Base-by-base conservation (phyloP, 192 early-diverging fungal genomes). In the Podila epigama region DNA sequence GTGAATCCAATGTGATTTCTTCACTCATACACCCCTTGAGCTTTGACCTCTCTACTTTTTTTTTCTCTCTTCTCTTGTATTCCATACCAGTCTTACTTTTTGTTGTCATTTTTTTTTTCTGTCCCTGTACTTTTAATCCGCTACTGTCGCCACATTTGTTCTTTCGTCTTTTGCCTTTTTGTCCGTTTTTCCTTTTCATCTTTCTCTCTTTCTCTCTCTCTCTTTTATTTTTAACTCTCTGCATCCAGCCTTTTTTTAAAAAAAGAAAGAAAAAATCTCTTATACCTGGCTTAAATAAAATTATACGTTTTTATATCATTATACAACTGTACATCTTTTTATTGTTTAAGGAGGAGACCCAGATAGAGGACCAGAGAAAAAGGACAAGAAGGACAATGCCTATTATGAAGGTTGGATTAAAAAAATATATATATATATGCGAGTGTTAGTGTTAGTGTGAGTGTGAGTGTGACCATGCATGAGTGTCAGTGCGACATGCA, bases 321-420 rank as follows among this genome's bases (percentile, higher is more conserved):
- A 48, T 48, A 48, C 5, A 2, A 22, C n/a, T 22, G 9, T 5
- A 48, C 0, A 15, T 6, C 44, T 48, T 22, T 22, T 9, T 5
- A 22, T 10, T n/a, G 4, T 34, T 57, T 33, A 59, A 41, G 58
- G 58, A 1, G 58, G 58, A 5, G 58, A 59, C 34, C 40, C 58
- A 20, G 31, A 36, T 7, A 59, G 13, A 2, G 58, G 58, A 18
- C 58, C 58, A 37, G 58, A 59, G 29, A 59, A 59, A 28, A 59
- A 59, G 0, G 33, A 37, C 4, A 59, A 27, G 39, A 59, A 59
- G 20, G 58, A 59, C 22, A 59, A 34, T 11, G 58, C 34, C 58
- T 59, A 59, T 52, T 20, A 2, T 29, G 10, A 10, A 31, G 22
- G 22, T 15, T 4, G 18, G 18, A 50, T 5, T 4, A 50, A 50